These are phyloP conservation scores for Gossypium aridum DNA, from an alignment of 441 rosid species.

Conservation along the genomic window DNA sequence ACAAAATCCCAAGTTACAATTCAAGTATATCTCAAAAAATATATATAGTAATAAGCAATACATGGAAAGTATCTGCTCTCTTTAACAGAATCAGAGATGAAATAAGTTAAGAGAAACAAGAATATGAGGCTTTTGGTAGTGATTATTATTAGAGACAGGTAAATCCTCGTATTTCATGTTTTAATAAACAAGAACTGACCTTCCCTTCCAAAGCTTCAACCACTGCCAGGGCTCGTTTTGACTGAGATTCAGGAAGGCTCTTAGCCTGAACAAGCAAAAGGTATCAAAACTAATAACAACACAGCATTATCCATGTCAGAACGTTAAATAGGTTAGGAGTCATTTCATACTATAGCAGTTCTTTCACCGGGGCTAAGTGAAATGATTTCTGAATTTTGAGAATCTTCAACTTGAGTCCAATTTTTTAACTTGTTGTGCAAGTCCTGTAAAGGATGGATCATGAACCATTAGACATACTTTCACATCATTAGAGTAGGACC, in stretches of 20 bases:
- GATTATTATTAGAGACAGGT: not conserved
- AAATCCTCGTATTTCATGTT: not conserved
- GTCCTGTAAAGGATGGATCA: conserved; percentile 41
- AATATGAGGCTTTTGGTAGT: not conserved
- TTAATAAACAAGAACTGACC: conserved; percentile 37
- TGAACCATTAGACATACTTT: conserved; percentile 17
- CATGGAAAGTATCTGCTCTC: not conserved
- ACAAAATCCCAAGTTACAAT: conserved; percentile 15
- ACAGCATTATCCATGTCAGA: not conserved
- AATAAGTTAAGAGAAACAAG: not conserved
- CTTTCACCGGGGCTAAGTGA: conserved; percentile 58
- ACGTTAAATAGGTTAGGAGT: conserved; percentile 9
- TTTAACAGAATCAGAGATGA: not conserved
- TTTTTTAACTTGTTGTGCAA: conserved; percentile 71
- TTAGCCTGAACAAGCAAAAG: conserved; percentile 53
- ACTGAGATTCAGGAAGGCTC: conserved; percentile 59
- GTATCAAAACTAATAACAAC: conserved; percentile 2
- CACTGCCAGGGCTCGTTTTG: conserved; percentile 66
- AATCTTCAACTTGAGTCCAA: conserved; percentile 65
- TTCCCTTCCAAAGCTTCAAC: conserved; percentile 89
- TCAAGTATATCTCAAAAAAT: not conserved
- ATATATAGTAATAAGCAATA: not conserved
- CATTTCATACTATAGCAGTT: conserved; percentile 51
- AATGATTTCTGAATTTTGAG: conserved; percentile 44
- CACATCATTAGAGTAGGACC: conserved; percentile 8